Conservation (phyloP, 306 rosid genomes). For the Quercus ilex region DNA sequence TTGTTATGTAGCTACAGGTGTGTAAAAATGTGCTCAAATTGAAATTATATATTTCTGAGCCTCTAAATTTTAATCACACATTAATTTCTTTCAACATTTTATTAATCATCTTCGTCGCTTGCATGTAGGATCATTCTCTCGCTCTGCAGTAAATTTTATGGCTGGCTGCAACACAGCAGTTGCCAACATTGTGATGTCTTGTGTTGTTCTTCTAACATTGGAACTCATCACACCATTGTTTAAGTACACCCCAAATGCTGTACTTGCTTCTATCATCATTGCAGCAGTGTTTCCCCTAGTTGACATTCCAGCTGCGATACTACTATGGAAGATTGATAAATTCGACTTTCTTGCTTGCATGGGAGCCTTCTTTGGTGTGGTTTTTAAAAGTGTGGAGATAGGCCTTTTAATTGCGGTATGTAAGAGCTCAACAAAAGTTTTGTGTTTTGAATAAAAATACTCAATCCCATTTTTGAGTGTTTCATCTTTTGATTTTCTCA, state of each 20-base stretch:
- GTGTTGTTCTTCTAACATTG: constrained; percentile 55
- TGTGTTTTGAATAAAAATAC: not conserved
- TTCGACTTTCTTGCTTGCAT: constrained; percentile 79
- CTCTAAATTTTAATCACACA: not conserved
- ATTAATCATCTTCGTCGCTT: not conserved
- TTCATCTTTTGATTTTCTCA: constrained; percentile 3
- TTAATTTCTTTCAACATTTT: not conserved
- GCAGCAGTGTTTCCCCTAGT: constrained; percentile 52
- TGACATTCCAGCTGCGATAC: constrained; percentile 46
- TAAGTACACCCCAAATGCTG: constrained; percentile 86
- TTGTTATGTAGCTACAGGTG: constrained; percentile 79
- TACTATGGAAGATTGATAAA: constrained; percentile 78
- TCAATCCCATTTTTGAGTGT: not conserved
- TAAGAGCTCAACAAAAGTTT: not conserved
- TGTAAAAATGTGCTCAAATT: not conserved
- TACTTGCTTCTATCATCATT: constrained; percentile 76
- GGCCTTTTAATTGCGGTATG: constrained; percentile 73
- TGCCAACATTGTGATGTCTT: constrained; percentile 80
- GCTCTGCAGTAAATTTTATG: constrained; percentile 87
- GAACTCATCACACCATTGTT: constrained; percentile 66
- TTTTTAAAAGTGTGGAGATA: constrained; percentile 70
- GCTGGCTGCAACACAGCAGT: constrained; percentile 81
- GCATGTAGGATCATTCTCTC: constrained; percentile 75
- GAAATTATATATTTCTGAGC: not conserved
- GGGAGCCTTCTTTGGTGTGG: constrained; percentile 91